A percentile compares a stretch with the other conserved stretches of the same genome.
Conservation (phyloP, 345 rosid species). For the Pelargonium nanum region DNA sequence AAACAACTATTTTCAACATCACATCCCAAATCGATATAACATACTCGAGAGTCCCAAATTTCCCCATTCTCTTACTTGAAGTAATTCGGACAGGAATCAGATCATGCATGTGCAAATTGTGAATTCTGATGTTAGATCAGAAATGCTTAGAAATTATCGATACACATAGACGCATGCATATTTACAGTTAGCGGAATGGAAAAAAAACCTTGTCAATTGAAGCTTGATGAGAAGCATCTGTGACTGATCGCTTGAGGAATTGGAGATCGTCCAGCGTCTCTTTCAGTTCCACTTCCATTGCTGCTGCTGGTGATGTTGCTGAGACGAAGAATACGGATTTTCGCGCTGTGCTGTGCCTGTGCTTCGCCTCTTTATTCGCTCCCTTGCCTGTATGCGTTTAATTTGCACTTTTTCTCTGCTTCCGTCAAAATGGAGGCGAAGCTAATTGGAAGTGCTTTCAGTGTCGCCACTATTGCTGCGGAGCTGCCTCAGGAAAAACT, state of each 20-base stretch:
- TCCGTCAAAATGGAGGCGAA: not conserved
- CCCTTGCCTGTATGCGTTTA: not conserved
- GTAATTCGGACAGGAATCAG: not conserved
- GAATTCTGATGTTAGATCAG: not conserved
- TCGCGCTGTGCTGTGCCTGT: not conserved
- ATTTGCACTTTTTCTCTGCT: no score
- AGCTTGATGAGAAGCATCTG: slow-evolving; percentile 39
- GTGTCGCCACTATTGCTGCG: no score
- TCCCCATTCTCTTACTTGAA: no score
- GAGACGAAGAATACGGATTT: not conserved
- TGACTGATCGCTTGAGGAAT: slow-evolving; percentile 40
- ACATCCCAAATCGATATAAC: no score
- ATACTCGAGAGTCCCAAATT: no score
- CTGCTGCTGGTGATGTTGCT: slow-evolving; percentile 3
- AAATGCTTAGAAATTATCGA: not conserved
- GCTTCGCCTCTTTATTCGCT: not conserved
- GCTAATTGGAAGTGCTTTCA: no score
- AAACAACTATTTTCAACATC: no score
- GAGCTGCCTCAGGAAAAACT: no score
- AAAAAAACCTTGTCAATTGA: slow-evolving; percentile 47
- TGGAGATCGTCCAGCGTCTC: slow-evolving; percentile 52
- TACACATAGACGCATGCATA: not conserved
- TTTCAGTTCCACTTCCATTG: slow-evolving; percentile 67
- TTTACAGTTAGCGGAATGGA: not conserved
- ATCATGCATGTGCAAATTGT: not conserved